Percentiles rank a stretch among this genome's conserved stretches.
phyloP scores from a whole-genome alignment of 2,329 filamentous ascomycete genomes.

The Curvularia hawaiiensis region DNA sequence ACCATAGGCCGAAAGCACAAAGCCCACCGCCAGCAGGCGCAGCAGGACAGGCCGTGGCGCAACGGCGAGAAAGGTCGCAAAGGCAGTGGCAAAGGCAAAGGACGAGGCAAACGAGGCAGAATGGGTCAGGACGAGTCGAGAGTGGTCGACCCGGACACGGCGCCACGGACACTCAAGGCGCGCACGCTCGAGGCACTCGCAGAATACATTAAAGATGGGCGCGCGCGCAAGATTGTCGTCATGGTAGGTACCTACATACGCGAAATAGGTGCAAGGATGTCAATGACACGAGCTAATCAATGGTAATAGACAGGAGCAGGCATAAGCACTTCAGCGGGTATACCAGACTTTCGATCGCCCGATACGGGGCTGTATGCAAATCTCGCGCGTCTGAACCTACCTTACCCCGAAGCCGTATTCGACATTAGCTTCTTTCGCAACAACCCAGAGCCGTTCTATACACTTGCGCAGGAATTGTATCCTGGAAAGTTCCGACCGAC shows the following conservation, averaged over 20 bases:
- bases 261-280: constrained; percentile 5
- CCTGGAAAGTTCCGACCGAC: constrained; percentile 89
- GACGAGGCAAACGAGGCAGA: constrained; percentile 48
- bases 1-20: constrained; percentile 60
- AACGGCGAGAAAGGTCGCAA: constrained; percentile 34
- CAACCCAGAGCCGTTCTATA: constrained; percentile 89
- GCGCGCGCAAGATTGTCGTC: constrained; percentile 75
- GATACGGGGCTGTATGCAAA: constrained; percentile 95
- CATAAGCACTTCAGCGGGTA: constrained; percentile 74
- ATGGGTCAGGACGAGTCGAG: constrained; percentile 89
- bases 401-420: constrained; percentile 91
- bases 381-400: constrained; percentile 81
- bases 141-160: constrained; percentile 69
- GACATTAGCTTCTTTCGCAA: constrained; percentile 86
- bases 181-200: constrained; percentile 77
- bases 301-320: constrained; percentile 75
- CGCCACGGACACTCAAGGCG: constrained; percentile 68
- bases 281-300: background rate
- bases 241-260: constrained; percentile 60
- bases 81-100: constrained; percentile 35
- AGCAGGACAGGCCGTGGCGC: constrained; percentile 41
- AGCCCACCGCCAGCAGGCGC: constrained; percentile 47
- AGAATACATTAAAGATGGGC: constrained; percentile 75
- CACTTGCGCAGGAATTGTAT: constrained; percentile 88
- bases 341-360: constrained; percentile 94